These are phyloP conservation scores for Santalum album DNA, from an alignment of 164 flowering plant genomes.

Conservation along the genomic window DNA sequence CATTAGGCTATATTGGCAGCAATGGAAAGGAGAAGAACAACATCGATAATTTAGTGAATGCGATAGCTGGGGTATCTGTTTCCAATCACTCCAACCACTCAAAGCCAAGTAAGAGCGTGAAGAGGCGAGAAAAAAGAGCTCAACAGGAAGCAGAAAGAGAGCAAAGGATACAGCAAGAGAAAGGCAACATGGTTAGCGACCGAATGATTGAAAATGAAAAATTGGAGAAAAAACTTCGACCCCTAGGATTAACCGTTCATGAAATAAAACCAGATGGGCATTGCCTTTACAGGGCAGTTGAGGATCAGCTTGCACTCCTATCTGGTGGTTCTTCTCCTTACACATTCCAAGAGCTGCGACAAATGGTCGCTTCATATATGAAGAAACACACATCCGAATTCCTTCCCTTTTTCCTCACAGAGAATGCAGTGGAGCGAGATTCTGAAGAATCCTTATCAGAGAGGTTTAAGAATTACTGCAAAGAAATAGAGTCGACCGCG, in stretches of 20 bases:
- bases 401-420: conserved; percentile 75
- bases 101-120: conserved; percentile 67
- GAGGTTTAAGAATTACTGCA: conserved; percentile 68
- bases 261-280: conserved; percentile 95
- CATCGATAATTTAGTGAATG: conserved; percentile 62
- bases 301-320: conserved; percentile 59
- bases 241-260: conserved; percentile 60
- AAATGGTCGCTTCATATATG: conserved; percentile 80
- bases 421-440: conserved; percentile 37
- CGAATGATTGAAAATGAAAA: conserved; percentile 56
- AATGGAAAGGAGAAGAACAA: conserved; percentile 34
- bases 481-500: conserved; percentile 73
- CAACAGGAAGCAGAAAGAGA: conserved; percentile 90
- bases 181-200: conserved; percentile 65
- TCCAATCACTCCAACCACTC: conserved; percentile 33
- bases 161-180: conserved; percentile 80
- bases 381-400: conserved; percentile 57
- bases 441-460: conserved; percentile 39
- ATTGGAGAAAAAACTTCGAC: conserved; percentile 62
- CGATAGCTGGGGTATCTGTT: conserved; percentile 79
- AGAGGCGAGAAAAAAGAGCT: conserved; percentile 75
- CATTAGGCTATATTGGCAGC: conserved; percentile 44
- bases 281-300: conserved; percentile 87
- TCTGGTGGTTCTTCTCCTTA: conserved; percentile 62
- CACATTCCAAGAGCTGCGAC: conserved; percentile 58